These are phyloP conservation scores for Cryptosporidium tyzzeri DNA, from an alignment of 169 alveolate genomes.

Conservation along the genomic window DNA sequence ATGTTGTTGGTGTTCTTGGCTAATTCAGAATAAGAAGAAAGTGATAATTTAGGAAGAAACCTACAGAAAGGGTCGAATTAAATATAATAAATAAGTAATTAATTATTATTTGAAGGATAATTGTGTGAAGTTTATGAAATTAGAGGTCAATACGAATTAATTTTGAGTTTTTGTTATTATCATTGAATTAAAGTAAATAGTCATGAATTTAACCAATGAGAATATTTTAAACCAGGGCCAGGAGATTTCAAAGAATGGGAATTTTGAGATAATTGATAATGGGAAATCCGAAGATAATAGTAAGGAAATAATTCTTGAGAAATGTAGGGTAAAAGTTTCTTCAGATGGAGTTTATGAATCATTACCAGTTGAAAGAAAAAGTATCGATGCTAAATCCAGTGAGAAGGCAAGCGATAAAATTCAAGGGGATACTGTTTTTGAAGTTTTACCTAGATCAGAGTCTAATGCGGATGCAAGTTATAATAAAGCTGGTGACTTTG, in stretches of 20 bases:
- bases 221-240: not conserved
- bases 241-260: not conserved
- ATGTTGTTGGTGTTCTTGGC: not conserved
- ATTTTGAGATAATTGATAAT: not conserved
- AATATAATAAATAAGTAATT: not conserved
- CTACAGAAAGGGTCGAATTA: not conserved
- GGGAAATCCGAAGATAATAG: constrained; percentile 5
- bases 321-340: constrained; percentile 58
- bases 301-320: constrained; percentile 26
- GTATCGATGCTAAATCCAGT: constrained; percentile 56
- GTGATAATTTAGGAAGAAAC: not conserved
- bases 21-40: not conserved
- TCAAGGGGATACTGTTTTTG: constrained; percentile 11
- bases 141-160: not conserved
- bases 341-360: constrained; percentile 56
- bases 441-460: constrained; percentile 59
- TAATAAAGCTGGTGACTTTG: constrained; percentile 1
- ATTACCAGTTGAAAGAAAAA: constrained; percentile 15
- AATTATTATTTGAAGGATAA: not conserved
- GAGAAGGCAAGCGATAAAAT: constrained; percentile 16
- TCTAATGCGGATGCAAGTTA: constrained; percentile 73
- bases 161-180: not conserved
- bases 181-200: not conserved
- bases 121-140: not conserved
- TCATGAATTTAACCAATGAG: not conserved